Evolutionary conservation across 805 yeast genomes (phyloP), one percentile per base, ranked within the genome.

Genomic region (Debaryomyces hansenii): DNA sequence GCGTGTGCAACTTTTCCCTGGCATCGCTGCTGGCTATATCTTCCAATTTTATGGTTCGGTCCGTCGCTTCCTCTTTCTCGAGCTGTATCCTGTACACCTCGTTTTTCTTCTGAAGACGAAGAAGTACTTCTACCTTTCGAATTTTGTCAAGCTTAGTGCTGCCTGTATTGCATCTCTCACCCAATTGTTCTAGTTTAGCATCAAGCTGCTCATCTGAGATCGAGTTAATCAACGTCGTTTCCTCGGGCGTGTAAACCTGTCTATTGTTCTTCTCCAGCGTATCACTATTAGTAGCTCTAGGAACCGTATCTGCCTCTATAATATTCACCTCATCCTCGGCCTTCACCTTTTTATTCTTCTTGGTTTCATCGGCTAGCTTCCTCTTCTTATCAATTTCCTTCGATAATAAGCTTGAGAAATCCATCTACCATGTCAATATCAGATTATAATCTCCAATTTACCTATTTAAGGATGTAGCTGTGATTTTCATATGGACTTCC

Each of bases 301-400:
- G 16, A 20, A 41, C 38, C 44, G 37, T 49, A 46, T 27, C 47
- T 45, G 28, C 33, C 40, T 39, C 33, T 47, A 14, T 20, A 29
- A 46, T 16, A 21, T 37, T 35, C 12, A 49, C 32, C 31, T 52
- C 41, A 32, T 48, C 50, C 38, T 45, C 24, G 28, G 21, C 29
- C 42, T 32, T 44, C 21, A 36, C n/a, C 37, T 52, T 44, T 34
- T 45, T 41, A 36, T 40, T 46, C 36, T 47, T 41, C 29, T 46
- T 47, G 41, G 31, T 48, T 32, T 51, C 47, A 24, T 44, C 28
- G 29, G 47, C 60, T 32, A 54, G 45, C 48, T 58, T 56, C 52
- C 67, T 64, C 62, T 77, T 77, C 62, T 70, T 77, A 5, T 63
- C 66, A 16, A 81, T 80, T 58, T 82, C 85, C 21, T 66, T 60